Conservation (phyloP, 1,139 yeast species). For the Pichia sp. region DNA sequence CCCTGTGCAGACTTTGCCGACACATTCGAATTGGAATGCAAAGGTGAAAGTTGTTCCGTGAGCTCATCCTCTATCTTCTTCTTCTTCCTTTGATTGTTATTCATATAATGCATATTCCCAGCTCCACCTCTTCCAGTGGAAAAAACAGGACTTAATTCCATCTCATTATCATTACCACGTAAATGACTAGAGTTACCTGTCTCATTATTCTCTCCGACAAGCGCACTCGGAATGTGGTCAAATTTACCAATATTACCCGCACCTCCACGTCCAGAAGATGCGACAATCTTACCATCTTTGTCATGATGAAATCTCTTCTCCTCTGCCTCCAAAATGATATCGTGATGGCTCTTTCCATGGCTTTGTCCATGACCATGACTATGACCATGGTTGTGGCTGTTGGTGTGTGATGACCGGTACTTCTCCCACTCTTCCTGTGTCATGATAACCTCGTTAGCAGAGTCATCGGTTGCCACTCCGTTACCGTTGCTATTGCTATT, state of each 20-base stretch:
- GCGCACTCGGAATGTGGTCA: conserved; percentile 39
- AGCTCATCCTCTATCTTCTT: conserved; percentile 41
- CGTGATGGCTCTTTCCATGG: too few species aligned
- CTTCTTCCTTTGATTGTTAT: conserved; percentile 27
- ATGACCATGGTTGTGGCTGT: background rate
- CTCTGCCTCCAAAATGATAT: too few species aligned
- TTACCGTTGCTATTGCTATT: background rate
- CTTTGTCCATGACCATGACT: background rate
- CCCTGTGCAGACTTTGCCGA: too few species aligned
- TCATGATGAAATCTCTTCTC: too few species aligned
- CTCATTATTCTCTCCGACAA: conserved; percentile 34
- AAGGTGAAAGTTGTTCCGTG: conserved; percentile 38
- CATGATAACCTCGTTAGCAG: conserved; percentile 21
- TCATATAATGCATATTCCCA: conserved; percentile 43
- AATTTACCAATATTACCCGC: conserved; percentile 45
- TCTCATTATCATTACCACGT: conserved; percentile 33
- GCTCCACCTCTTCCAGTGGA: conserved; percentile 57
- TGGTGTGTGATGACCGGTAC: too few species aligned
- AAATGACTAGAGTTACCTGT: conserved; percentile 20
- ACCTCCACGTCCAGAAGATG: conserved; percentile 55
- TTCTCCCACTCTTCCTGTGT: conserved; percentile 15
- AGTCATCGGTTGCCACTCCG: conserved; percentile 2
- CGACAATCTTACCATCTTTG: conserved; percentile 27
- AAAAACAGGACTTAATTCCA: conserved; percentile 37
- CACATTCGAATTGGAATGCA: conserved; percentile 23